Base-by-base conservation (phyloP, 2,329 filamentous ascomycete genomes). In the Hypomyces rosellus region DNA sequence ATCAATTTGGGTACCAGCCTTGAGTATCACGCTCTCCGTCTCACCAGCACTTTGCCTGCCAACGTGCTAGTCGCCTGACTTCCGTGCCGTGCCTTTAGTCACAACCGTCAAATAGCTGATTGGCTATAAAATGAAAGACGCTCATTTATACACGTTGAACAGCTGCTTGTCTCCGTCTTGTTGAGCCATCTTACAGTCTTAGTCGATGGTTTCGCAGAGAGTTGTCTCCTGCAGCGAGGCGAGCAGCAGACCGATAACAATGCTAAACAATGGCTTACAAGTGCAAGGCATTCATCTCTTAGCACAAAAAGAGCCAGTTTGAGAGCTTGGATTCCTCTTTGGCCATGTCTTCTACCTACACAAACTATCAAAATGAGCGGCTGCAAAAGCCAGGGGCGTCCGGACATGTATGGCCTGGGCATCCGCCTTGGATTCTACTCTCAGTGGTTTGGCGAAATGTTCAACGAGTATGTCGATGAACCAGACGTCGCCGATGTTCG, bases 351-450 rank as follows among this genome's bases (percentile, higher is more conserved):
- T 42, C n/a, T 6, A 18, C 16, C 15, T 42, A 11, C 45, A 33
- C 34, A 47, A 34, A 8, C 15, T n/a, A 30, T 45, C 42, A 34
- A 45, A 16, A 62, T 61, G 60, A 50, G 45, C 20, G 47, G 59
- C 18, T 69, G 66, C 51, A 53, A 57, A 14, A 48, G 55, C 37
- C 46, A 55, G 25, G 60, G 64, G 14, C 56, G 60, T 16, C 58
- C 65, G 36, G 63, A 62, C 20, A 56, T 68, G 44, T 69, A 69
- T 41, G 67, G 67, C 6, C 48, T 69, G 15, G 67, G 65, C 39
- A 64, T 70, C 46, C 63, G 67, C 4, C 57, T 60, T 18, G 61
- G 61, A 9, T 66, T 69, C 48, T 69, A 69, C 50, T 46, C 63
- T 18, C 65, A 69, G 52, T 71, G 68, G 68, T 59, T 68, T 37